Evolutionary conservation across 345 rosid species (phyloP).

Genomic region (Populus tremula): DNA sequence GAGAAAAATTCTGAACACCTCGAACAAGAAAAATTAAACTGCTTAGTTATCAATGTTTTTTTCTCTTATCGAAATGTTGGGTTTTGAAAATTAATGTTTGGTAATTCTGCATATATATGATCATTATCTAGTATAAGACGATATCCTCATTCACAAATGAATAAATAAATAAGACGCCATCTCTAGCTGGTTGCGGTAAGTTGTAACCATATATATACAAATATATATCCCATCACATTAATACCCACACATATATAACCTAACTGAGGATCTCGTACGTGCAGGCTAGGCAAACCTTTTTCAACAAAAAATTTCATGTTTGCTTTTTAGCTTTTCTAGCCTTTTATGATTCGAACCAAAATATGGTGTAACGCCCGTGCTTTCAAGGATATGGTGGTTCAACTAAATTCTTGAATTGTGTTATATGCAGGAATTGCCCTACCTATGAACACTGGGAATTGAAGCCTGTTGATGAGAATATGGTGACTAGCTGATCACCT

Average conservation of each 20-base stretch:
- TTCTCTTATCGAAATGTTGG: background rate
- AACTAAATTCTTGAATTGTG: background rate
- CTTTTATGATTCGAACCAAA: background rate
- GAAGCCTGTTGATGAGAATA: background rate
- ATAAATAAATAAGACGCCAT: no score
- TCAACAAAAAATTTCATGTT: no score
- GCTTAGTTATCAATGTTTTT: no score
- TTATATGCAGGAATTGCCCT: background rate
- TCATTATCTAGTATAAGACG: background rate
- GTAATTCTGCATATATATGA: background rate
- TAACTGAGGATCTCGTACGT: no score
- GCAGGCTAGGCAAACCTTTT: no score
- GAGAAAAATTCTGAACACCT: background rate
- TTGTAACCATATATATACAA: no score
- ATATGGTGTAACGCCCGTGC: background rate
- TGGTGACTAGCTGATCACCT: background rate
- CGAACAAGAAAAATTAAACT: no score
- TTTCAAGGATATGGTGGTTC: background rate
- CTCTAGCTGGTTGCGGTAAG: no score
- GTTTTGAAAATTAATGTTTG: background rate
- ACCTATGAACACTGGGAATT: background rate
- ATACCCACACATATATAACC: no score
- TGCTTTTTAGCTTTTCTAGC: background rate
- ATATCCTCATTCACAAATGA: no score
- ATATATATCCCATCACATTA: no score